phyloP scores from a whole-genome alignment of 108 stramenopile species.

The Halocafeteria seosinensis region DNA sequence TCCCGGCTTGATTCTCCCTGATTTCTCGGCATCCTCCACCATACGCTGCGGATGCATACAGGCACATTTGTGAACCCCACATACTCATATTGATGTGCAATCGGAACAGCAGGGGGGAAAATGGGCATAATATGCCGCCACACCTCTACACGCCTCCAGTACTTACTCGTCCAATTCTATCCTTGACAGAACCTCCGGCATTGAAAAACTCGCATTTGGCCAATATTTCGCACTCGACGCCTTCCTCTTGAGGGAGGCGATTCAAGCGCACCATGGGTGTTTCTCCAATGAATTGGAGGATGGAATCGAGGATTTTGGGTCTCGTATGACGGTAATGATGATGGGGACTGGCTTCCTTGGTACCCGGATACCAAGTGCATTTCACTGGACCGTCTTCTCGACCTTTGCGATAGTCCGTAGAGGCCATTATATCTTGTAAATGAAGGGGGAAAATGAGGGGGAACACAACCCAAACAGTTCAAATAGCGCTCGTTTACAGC shows the following conservation, averaged over 20 bases:
- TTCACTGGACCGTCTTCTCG: constrained; percentile 6
- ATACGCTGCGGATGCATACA: too few relatives aligned
- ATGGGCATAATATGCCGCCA: too few relatives aligned
- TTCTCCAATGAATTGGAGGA: constrained; percentile 45
- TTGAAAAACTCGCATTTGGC: constrained; percentile 63
- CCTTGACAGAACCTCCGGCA: constrained; percentile 74
- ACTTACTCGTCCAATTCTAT: constrained; percentile 66
- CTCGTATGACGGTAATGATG: neutral
- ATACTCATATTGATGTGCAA: too few relatives aligned
- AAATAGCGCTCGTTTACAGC: too few relatives aligned
- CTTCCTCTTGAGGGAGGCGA: constrained; percentile 33
- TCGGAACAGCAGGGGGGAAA: too few relatives aligned
- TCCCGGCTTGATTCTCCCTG: constrained; percentile 55
- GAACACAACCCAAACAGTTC: too few relatives aligned
- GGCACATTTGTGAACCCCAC: too few relatives aligned
- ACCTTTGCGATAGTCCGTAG: constrained; percentile 6
- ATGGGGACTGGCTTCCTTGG: constrained; percentile 7
- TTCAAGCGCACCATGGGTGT: constrained; percentile 62
- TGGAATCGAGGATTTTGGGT: constrained; percentile 24
- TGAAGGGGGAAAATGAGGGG: too few relatives aligned
- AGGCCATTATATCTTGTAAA: too few relatives aligned
- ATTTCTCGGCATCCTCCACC: constrained; percentile 31
- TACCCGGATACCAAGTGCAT: constrained; percentile 6
- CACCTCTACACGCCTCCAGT: constrained; percentile 27
- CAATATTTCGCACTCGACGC: constrained; percentile 47